Percentiles rank a stretch among this genome's conserved stretches.
These are phyloP conservation scores for Madurella fahalii DNA, from an alignment of 2,329 filamentous ascomycete species.

Conservation along the genomic window DNA sequence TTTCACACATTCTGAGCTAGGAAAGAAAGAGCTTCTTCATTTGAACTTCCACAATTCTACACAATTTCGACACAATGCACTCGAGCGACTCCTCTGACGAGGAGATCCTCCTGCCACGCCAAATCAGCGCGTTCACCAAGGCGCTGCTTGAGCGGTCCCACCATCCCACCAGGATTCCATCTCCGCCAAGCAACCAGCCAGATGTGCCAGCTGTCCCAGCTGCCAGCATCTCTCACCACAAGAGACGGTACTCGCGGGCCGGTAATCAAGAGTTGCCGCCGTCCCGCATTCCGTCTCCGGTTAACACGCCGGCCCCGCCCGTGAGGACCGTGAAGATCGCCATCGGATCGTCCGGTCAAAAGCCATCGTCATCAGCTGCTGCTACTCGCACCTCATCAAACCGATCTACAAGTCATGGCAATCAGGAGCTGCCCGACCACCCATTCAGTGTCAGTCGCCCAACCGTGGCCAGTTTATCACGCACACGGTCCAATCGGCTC, in stretches of 20 bases:
- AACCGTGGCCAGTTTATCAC: no score
- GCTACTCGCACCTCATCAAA: no score
- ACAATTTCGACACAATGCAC: background rate
- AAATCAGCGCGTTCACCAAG: slow-evolving; percentile 88
- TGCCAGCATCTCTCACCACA: no score
- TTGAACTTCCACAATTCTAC: background rate
- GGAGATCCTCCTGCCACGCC: slow-evolving; percentile 86
- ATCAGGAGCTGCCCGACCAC: no score
- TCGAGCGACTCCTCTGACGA: slow-evolving; percentile 86
- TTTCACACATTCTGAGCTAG: background rate
- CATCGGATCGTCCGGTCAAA: slow-evolving; percentile 47
- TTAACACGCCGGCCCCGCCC: background rate
- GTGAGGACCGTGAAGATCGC: slow-evolving; percentile 49
- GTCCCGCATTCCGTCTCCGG: background rate
- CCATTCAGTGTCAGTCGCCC: no score
- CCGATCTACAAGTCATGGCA: no score
- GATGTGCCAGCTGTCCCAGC: no score
- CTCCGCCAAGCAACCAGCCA: no score
- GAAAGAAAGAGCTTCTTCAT: background rate
- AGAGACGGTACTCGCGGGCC: slow-evolving; percentile 18
- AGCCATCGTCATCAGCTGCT: slow-evolving; percentile 28
- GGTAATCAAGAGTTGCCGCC: slow-evolving; percentile 3
- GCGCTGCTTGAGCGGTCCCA: slow-evolving; percentile 59
- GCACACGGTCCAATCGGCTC: no score
- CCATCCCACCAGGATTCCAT: no score